These are phyloP conservation scores for Nannizziopsis barbatae DNA, from an alignment of 2,329 filamentous ascomycete species.

Conservation along the genomic window DNA sequence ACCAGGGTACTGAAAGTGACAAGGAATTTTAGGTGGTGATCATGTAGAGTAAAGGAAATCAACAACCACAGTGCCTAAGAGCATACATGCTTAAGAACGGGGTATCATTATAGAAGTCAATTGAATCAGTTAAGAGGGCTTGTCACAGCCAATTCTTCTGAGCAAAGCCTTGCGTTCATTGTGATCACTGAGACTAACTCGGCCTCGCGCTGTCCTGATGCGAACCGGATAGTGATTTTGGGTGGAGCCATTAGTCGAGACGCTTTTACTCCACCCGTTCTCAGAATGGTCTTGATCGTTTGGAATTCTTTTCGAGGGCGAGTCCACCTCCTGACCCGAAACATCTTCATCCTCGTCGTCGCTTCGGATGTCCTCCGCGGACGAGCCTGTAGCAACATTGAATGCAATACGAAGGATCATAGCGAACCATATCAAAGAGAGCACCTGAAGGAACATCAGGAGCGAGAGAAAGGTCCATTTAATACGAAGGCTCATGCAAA, in stretches of 20 bases:
- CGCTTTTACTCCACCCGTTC: slow-evolving; percentile 25
- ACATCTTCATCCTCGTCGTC: slow-evolving; percentile 69
- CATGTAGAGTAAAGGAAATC: no score
- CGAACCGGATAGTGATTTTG: slow-evolving; percentile 16
- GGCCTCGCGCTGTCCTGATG: slow-evolving; percentile 28
- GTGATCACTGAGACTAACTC: slow-evolving; percentile 30
- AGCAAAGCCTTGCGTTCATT: slow-evolving; percentile 30
- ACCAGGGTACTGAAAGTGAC: no score
- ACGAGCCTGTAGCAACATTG: slow-evolving; percentile 60
- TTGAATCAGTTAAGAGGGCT: slow-evolving; percentile 15
- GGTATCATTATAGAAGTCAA: background rate
- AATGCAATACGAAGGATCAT: slow-evolving; percentile 78
- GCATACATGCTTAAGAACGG: slow-evolving; percentile 3
- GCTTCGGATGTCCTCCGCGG: slow-evolving; percentile 75
- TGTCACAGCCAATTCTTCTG: slow-evolving; percentile 26
- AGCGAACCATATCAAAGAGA: slow-evolving; percentile 78
- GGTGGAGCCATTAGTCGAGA: slow-evolving; percentile 23
- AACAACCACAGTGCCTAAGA: no score
- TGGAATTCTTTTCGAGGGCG: slow-evolving; percentile 18
- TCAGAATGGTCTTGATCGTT: slow-evolving; percentile 21
- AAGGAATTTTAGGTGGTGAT: no score
- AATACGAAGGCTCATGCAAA: slow-evolving; percentile 69
- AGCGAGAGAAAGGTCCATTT: slow-evolving; percentile 66
- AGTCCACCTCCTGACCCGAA: background rate
- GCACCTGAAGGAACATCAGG: slow-evolving; percentile 63